Conservation (phyloP, 1,284 basidiomycete genomes). For the Cutaneotrichosporon curvatum region DNA sequence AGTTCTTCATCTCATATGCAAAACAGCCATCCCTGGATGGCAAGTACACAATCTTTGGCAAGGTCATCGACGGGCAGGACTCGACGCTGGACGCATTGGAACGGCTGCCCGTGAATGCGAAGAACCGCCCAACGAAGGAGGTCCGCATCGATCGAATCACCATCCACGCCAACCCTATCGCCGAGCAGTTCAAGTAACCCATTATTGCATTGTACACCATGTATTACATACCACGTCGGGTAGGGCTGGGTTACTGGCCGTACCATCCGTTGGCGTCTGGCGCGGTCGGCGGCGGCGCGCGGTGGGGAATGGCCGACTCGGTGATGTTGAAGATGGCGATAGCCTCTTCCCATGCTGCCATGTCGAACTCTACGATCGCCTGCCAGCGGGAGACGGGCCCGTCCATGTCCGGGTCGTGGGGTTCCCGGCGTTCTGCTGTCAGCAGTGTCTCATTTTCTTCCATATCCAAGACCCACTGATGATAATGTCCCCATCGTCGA, state of each 20-base stretch:
- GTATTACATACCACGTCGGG: neutral
- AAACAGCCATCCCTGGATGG: slow-evolving; percentile 87
- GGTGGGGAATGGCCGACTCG: slow-evolving; percentile 45
- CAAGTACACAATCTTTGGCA: slow-evolving; percentile 92
- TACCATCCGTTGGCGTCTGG: slow-evolving; percentile 8
- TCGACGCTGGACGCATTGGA: slow-evolving; percentile 85
- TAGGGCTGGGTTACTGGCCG: neutral
- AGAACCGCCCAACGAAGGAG: slow-evolving; percentile 78
- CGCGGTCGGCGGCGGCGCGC: slow-evolving; percentile 8
- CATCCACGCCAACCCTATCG: slow-evolving; percentile 83
- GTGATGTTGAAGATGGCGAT: slow-evolving; percentile 47
- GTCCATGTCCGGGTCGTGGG: slow-evolving; percentile 17
- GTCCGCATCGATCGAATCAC: slow-evolving; percentile 74
- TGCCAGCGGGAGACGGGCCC: slow-evolving; percentile 42
- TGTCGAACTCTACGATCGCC: slow-evolving; percentile 51
- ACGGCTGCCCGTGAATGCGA: slow-evolving; percentile 77
- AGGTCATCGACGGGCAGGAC: slow-evolving; percentile 88
- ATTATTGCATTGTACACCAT: slow-evolving; percentile 5
- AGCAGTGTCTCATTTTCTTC: slow-evolving; percentile 2
- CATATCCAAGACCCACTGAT: slow-evolving; percentile 37
- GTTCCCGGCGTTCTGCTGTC: no score
- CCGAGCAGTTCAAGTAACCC: slow-evolving; percentile 31
- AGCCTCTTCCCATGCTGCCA: slow-evolving; percentile 44
- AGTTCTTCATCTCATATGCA: slow-evolving; percentile 88
- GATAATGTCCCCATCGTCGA: slow-evolving; percentile 44